Percentiles rank a stretch among this genome's conserved stretches.
Evolutionary conservation across 2,329 filamentous ascomycete genomes (phyloP).

Genomic region (Pestalotiopsis sp.): DNA sequence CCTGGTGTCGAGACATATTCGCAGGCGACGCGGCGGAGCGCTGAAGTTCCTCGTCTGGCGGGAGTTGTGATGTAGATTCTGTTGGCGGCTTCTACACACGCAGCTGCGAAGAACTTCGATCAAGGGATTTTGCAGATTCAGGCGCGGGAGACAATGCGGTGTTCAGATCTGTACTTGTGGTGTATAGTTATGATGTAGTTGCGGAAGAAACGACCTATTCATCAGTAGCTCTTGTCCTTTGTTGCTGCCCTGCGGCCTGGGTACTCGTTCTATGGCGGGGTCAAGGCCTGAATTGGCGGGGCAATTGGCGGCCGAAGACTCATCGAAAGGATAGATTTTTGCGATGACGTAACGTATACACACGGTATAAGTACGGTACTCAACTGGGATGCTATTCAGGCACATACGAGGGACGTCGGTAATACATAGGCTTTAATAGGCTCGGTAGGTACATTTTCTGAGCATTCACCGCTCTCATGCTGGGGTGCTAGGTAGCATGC

Average conservation of each 20-base stretch:
- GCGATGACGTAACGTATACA: slow-evolving; percentile 13
- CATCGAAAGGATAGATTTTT: neutral
- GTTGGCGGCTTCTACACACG: neutral
- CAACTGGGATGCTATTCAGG: neutral
- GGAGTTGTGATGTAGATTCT: neutral
- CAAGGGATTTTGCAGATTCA: neutral
- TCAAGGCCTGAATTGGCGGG: slow-evolving; percentile 11
- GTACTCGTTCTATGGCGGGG: slow-evolving; percentile 3
- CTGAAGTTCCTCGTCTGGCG: neutral
- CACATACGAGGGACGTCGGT: no score
- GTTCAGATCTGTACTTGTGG: neutral
- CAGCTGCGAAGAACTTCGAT: neutral
- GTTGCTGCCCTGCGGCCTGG: neutral
- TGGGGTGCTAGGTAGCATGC: no score
- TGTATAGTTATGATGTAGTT: neutral
- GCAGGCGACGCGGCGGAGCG: neutral
- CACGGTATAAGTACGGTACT: neutral
- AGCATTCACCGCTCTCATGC: no score
- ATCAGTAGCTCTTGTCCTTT: neutral
- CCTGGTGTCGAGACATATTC: slow-evolving; percentile 49
- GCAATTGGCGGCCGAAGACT: neutral
- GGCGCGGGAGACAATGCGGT: neutral
- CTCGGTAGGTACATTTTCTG: no score
- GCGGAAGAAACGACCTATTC: neutral
- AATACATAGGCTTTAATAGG: no score